Evolutionary conservation across 208 protist genomes (phyloP), one percentile per base, ranked within the genome.

Genomic region (Sergeia podlipaevii): DNA sequence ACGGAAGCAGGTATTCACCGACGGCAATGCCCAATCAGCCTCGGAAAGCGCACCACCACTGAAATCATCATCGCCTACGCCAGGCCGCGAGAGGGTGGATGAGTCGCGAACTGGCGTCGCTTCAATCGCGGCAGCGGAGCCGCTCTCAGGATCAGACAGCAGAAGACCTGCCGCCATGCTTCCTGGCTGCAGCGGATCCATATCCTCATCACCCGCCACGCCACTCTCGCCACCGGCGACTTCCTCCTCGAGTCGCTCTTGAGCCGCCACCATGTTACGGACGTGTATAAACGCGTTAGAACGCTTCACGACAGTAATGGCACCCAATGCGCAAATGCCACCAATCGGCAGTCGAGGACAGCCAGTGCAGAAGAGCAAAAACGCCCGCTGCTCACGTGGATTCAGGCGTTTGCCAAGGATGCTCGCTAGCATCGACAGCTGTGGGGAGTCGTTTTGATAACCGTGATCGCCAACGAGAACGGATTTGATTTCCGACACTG

Each of bases 1-100:
- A 20, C 82, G 72, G 50, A 96, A 96, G 59, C 90, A 96, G 26
- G 90, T 96, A 63, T 96, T 96, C 20, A 93, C 86, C 4, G 86
- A 93, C 10, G 90, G 90, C 33, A 96, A 56, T 0, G 85, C 74
- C 83, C 89, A 93, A 39, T 89, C 79, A 11, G 59, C 47, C 32
- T 84, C 77, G 6, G 60, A 45, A 13, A 74, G 21, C 13, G 34
- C 4, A 43, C 48, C 33, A 42, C 17, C 32, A 43, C 32, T 13
- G 48, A 54, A 11, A 42, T n/a, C 8, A 3, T 66, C 45, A 3
- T n/a, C 4, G 17, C 29, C 3, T 23, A 65, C 65, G n/a, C 27
- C 23, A 32, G 20, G 11, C 26, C 18, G 5, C 20, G 53, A 20
- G 53, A 10, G 13, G 4, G 5, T 17, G 46, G 17, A 10, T 52